Conservation (phyloP, 352 stramenopile genomes). For the Phytophthora syringae region DNA sequence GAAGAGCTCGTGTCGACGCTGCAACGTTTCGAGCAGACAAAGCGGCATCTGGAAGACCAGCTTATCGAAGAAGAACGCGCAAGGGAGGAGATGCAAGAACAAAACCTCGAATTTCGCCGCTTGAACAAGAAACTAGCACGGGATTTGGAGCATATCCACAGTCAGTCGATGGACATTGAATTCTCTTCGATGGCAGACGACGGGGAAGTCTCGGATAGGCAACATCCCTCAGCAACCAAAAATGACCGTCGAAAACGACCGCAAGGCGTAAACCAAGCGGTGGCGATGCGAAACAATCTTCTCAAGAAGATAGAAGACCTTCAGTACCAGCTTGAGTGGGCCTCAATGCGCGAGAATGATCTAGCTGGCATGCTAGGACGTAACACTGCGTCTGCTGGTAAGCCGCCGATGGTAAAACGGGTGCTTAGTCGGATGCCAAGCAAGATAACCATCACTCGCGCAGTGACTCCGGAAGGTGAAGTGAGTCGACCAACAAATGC, state of each 20-base stretch:
- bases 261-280: slow-evolving; percentile 13
- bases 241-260: slow-evolving; percentile 17
- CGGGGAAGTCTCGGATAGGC: slow-evolving; percentile 17
- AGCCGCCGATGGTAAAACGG: slow-evolving; percentile 39
- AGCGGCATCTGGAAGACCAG: slow-evolving; percentile 80
- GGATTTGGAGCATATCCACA: slow-evolving; percentile 61
- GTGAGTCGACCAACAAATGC: neutral
- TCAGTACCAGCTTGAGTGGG: slow-evolving; percentile 55
- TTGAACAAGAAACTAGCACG: slow-evolving; percentile 73
- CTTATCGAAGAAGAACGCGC: slow-evolving; percentile 76
- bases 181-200: slow-evolving; percentile 14
- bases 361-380: slow-evolving; percentile 44
- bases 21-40: slow-evolving; percentile 72
- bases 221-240: slow-evolving; percentile 3
- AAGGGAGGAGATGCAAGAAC: slow-evolving; percentile 75
- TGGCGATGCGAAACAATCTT: slow-evolving; percentile 49
- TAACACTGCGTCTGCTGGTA: slow-evolving; percentile 6
- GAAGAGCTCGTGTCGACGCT: slow-evolving; percentile 63
- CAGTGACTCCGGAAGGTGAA: slow-evolving; percentile 24
- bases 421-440: slow-evolving; percentile 72
- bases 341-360: slow-evolving; percentile 79
- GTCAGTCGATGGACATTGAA: slow-evolving; percentile 32
- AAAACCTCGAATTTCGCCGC: slow-evolving; percentile 76
- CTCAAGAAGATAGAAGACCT: slow-evolving; percentile 56
- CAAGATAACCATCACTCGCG: slow-evolving; percentile 63